These are phyloP conservation scores for Porphyrellus sp. DNA, from an alignment of 1,284 basidiomycete genomes.

Conservation along the genomic window DNA sequence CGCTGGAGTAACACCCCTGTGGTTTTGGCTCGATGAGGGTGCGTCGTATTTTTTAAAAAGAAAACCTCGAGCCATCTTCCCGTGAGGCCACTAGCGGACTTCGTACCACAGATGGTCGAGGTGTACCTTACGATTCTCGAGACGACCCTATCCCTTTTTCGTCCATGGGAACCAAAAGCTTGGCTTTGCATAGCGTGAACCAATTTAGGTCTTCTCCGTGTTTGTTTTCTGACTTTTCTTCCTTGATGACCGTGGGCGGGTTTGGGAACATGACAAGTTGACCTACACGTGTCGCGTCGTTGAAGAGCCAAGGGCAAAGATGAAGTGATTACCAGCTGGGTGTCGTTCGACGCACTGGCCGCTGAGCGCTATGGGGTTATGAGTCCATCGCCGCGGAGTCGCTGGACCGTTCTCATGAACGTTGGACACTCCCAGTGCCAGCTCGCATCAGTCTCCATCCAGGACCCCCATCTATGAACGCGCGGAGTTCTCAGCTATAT, in stretches of 20 bases:
- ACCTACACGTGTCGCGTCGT: not conserved
- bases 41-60: not conserved
- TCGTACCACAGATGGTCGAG: not conserved
- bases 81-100: not conserved
- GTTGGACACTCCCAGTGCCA: not conserved
- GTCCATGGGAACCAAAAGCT: slow-evolving; percentile 1
- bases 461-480: not conserved
- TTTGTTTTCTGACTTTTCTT: not conserved
- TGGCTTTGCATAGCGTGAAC: not conserved
- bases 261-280: not conserved
- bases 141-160: not conserved
- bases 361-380: too few relatives aligned
- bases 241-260: slow-evolving; percentile 22
- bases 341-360: too few relatives aligned
- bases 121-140: not conserved
- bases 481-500: not conserved
- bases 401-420: slow-evolving; percentile 1
- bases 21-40: not conserved
- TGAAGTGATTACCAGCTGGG: not conserved
- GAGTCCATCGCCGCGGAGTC: slow-evolving; percentile 1
- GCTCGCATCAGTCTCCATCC: not conserved
- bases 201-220: slow-evolving; percentile 2
- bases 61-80: not conserved
- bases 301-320: too few relatives aligned
- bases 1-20: not conserved